Evolutionary conservation across 495 filamentous ascomycete genomes (phyloP).

Genomic region (Chaetomium tenue): DNA sequence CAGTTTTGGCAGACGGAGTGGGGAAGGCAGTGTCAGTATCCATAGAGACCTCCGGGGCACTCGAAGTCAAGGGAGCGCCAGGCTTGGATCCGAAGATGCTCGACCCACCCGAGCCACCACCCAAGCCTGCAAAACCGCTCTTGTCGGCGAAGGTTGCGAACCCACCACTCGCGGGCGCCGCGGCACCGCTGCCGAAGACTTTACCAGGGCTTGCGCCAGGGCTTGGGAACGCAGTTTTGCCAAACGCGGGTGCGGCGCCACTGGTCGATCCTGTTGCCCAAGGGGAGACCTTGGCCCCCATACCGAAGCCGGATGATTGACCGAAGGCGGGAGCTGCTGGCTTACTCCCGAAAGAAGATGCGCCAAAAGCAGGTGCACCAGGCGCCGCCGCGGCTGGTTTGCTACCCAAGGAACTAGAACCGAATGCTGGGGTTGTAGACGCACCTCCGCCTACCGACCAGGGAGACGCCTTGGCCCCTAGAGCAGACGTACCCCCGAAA

Average conservation of each 20-base stretch:
- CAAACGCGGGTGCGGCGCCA: slow-evolving; percentile 39
- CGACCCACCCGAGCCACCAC: slow-evolving; percentile 37
- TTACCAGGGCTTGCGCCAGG: slow-evolving; percentile 23
- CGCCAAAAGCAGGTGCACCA: slow-evolving; percentile 35
- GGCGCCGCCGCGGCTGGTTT: slow-evolving; percentile 34
- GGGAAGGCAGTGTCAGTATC: slow-evolving; percentile 45
- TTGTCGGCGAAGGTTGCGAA: slow-evolving; percentile 62
- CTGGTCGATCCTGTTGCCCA: slow-evolving; percentile 42
- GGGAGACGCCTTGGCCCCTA: slow-evolving; percentile 44
- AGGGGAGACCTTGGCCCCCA: slow-evolving; percentile 40
- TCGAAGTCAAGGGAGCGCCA: slow-evolving; percentile 41
- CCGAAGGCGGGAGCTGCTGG: slow-evolving; percentile 55
- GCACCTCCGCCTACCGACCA: slow-evolving; percentile 37
- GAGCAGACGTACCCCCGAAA: slow-evolving; percentile 41
- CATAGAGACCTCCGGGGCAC: slow-evolving; percentile 42
- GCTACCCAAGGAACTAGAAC: slow-evolving; percentile 41
- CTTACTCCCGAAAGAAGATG: slow-evolving; percentile 36
- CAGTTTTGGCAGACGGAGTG: slow-evolving; percentile 32
- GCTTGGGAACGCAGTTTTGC: slow-evolving; percentile 39
- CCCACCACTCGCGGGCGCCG: slow-evolving; percentile 41
- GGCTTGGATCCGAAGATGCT: slow-evolving; percentile 53
- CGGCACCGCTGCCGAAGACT: slow-evolving; percentile 39
- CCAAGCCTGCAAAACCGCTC: slow-evolving; percentile 55
- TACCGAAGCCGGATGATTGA: slow-evolving; percentile 40
- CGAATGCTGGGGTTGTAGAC: slow-evolving; percentile 39